Conservation (phyloP, 805 yeast species). For the Blastobotrys parvus region DNA sequence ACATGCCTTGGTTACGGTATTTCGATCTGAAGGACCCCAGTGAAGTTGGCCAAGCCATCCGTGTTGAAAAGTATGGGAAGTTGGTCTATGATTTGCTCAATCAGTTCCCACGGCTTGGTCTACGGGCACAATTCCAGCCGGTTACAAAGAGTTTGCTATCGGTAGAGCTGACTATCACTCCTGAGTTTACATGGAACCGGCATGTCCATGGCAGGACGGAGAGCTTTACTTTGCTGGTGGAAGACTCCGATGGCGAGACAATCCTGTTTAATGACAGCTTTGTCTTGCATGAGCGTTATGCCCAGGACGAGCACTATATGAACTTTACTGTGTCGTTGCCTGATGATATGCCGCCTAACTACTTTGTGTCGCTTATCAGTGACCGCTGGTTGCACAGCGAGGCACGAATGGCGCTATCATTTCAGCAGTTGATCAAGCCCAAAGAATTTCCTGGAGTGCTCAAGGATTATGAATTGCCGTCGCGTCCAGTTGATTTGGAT, state of each 20-base stretch:
- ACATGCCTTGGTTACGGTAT: constrained; percentile 75
- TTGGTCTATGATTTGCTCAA: constrained; percentile 44
- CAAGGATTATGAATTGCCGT: constrained; percentile 43
- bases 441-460: constrained; percentile 57
- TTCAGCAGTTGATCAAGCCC: constrained; percentile 48
- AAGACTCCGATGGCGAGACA: constrained; percentile 71
- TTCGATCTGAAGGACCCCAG: constrained; percentile 54
- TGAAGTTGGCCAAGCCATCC: constrained; percentile 77
- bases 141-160: constrained; percentile 59
- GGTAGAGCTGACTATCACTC: constrained; percentile 57
- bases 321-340: constrained; percentile 57
- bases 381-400: constrained; percentile 83
- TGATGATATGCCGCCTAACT: constrained; percentile 58
- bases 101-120: constrained; percentile 62
- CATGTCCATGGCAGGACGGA: constrained; percentile 57
- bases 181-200: constrained; percentile 74
- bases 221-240: constrained; percentile 61
- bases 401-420: constrained; percentile 49
- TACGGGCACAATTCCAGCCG: constrained; percentile 65
- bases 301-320: constrained; percentile 46
- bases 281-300: constrained; percentile 40
- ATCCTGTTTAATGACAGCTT: constrained; percentile 54
- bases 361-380: constrained; percentile 63
- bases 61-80: constrained; percentile 58
- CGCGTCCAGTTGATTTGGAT: constrained; percentile 41